A percentile compares a stretch with the other conserved stretches of the same genome.
Evolutionary conservation across 257 asterid species (phyloP).

Genomic region (Linaria vulgaris): DNA sequence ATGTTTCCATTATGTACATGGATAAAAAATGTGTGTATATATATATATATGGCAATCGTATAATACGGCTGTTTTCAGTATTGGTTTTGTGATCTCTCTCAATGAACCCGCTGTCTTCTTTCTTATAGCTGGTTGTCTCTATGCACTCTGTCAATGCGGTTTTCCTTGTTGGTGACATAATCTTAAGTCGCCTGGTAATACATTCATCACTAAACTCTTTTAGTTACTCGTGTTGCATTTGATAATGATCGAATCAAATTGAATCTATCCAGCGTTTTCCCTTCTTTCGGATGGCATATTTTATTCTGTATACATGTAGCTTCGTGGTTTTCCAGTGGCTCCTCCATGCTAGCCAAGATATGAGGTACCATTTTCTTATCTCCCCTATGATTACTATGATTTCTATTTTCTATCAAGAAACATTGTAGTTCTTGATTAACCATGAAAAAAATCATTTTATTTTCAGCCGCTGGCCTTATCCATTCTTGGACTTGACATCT

Average conservation of each 20-base stretch:
- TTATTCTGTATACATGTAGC: slow-evolving; percentile 60
- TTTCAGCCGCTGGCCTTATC: slow-evolving; percentile 72
- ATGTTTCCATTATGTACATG: no score
- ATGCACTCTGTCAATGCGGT: slow-evolving; percentile 76
- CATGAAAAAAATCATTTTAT: slow-evolving; percentile 5
- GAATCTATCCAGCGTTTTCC: slow-evolving; percentile 70
- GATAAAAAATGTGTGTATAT: no score
- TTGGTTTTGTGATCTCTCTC: no score
- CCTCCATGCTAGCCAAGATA: slow-evolving; percentile 59
- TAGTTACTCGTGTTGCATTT: background rate
- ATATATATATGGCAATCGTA: background rate
- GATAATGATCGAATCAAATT: slow-evolving; percentile 23
- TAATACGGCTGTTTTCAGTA: background rate
- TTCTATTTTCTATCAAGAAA: slow-evolving; percentile 2
- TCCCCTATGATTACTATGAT: background rate
- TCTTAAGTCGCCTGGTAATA: slow-evolving; percentile 59
- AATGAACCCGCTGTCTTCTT: slow-evolving; percentile 8
- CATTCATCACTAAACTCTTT: slow-evolving; percentile 10
- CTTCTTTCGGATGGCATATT: slow-evolving; percentile 80
- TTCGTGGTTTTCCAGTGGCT: slow-evolving; percentile 87
- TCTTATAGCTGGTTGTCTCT: slow-evolving; percentile 56
- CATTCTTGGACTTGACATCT: slow-evolving; percentile 61
- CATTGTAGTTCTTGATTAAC: background rate
- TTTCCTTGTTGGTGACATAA: slow-evolving; percentile 64
- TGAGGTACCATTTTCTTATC: slow-evolving; percentile 38